Conservation (phyloP, 306 rosid species). For the Cucurbita moschata region DNA sequence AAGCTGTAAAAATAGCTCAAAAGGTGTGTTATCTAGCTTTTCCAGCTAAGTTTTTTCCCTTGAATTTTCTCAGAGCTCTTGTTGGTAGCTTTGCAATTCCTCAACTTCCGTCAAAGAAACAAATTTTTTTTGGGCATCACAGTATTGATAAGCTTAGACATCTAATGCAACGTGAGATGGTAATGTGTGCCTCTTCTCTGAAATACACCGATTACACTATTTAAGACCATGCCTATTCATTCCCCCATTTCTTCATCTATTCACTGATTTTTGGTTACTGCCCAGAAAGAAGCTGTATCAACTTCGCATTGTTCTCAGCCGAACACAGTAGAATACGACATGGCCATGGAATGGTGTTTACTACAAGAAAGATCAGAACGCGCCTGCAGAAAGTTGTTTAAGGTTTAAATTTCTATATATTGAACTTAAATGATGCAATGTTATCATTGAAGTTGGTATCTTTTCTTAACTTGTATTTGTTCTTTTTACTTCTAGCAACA, state of each 20-base stretch:
- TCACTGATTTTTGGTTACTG: constrained; percentile 3
- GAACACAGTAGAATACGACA: constrained; percentile 32
- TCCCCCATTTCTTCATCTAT: neutral
- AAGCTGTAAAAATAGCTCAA: neutral
- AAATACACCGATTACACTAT: neutral
- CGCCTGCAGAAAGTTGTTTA: constrained; percentile 32
- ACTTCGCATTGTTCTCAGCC: constrained; percentile 50
- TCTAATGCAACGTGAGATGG: constrained; percentile 56
- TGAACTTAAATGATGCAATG: constrained; percentile 3
- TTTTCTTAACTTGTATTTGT: neutral
- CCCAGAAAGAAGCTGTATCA: constrained; percentile 42
- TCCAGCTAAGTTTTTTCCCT: neutral
- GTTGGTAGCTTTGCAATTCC: constrained; percentile 43
- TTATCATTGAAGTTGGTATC: neutral
- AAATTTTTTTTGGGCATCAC: constrained; percentile 56
- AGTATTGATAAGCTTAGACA: constrained; percentile 34
- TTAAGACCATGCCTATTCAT: neutral
- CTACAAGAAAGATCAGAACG: constrained; percentile 32
- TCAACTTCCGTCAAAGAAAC: constrained; percentile 38
- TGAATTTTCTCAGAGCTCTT: constrained; percentile 38
- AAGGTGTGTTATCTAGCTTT: neutral
- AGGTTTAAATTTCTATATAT: constrained; percentile 26
- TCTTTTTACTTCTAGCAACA: constrained; percentile 37
- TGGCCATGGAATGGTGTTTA: constrained; percentile 46
- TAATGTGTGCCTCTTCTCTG: constrained; percentile 11